Base-by-base conservation (phyloP, 805 yeast genomes). In the Yarrowia sp. region DNA sequence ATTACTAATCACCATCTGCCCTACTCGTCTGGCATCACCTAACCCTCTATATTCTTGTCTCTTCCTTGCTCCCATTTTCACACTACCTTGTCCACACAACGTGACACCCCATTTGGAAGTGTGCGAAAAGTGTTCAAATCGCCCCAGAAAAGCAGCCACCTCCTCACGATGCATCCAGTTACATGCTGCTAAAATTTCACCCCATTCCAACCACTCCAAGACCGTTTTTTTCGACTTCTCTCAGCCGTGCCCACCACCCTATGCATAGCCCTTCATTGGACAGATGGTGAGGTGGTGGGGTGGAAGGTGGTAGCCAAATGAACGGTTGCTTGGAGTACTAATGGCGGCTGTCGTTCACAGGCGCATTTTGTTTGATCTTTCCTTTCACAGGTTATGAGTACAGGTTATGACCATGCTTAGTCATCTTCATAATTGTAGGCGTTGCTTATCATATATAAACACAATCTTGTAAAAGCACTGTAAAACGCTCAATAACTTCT, bases 181-280 rank as follows among this genome's bases (percentile, higher is more conserved):
- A 26, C 32, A 8, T 2, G 32, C 36, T 7, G n/a, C 16, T 48
- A n/a, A 48, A 48, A 22, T 16, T 48, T 12, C 16, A 12, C 8
- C 10, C 36, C 4, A 4, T 48, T 48, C 11, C 15, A 10, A 8
- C 58, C 35, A 7, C 16, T 12, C 43, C 32, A 3, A 5, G 12
- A 2, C 10, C 46, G n/a, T 5, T 42, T 42, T n/a, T 19, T 15
- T 26, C 32, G 32, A 26, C 32, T 26, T 26, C 7, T 26, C 19
- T 15, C 53, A 48, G 52, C 52, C 52, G 40, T 14, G 36, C 36
- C 56, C 43, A 52, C 58, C 43, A 19, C 41, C 56, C 14, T 53
- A 53, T 53, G 59, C 59, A 53, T 8, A 8, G 59, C 59, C 35
- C 19, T 12, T 38, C 43, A 53, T 53, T 53, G 12, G 45, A 38